Conservation (phyloP, 352 stramenopile genomes). For the Albugo laibachii region DNA sequence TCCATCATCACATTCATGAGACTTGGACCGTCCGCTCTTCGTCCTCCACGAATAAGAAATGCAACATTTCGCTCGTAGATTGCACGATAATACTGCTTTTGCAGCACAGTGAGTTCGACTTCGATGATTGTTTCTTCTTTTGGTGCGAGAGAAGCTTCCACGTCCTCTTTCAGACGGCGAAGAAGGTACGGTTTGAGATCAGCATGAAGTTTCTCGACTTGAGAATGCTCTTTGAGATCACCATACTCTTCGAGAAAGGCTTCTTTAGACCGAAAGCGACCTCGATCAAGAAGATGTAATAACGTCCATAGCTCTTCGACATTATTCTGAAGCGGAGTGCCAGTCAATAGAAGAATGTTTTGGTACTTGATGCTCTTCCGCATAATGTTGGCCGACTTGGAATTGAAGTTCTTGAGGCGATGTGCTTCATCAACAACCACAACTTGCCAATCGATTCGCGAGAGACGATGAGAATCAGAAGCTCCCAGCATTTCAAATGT, state of each 20-base stretch:
- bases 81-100: conserved; percentile 82
- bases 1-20: conserved; percentile 89
- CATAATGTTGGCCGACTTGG: conserved; percentile 83
- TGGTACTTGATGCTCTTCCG: conserved; percentile 58
- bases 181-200: conserved; percentile 75
- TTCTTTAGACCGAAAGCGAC: conserved; percentile 87
- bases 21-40: conserved; percentile 46
- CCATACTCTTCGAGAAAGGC: conserved; percentile 89
- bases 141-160: conserved; percentile 73
- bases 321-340: conserved; percentile 82
- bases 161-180: conserved; percentile 79
- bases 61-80: conserved; percentile 88
- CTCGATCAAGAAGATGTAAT: conserved; percentile 93
- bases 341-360: conserved; percentile 78
- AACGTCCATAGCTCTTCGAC: conserved; percentile 94
- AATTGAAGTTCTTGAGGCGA: conserved; percentile 95
- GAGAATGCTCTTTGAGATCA: conserved; percentile 79
- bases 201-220: conserved; percentile 72
- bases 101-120: conserved; percentile 78
- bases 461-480: conserved; percentile 87
- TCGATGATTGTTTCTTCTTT: conserved; percentile 84
- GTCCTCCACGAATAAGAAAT: conserved; percentile 63
- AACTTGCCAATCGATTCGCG: conserved; percentile 85
- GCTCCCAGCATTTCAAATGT: conserved; percentile 97
- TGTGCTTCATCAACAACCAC: conserved; percentile 99